Base-by-base conservation (phyloP, 192 early-diverging fungal species). In the Coemansia sp. region DNA sequence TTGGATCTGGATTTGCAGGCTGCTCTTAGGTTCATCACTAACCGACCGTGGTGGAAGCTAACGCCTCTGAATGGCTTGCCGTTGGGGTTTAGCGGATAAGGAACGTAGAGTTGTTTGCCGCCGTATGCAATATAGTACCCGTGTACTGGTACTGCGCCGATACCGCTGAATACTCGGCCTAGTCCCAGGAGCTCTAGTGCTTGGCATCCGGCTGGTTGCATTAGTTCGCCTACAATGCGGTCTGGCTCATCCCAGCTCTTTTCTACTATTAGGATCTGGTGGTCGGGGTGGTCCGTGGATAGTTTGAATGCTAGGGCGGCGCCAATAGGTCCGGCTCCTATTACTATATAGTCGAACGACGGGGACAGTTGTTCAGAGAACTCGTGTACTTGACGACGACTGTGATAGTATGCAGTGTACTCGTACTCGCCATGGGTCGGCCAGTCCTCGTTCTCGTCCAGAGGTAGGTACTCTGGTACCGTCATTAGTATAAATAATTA, bases 201-300 rank as follows among this genome's bases (percentile, higher is more conserved):
- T 68, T 89, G 86, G 59, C 93, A 87, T 60, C 97, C 97, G 9
- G 95, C 91, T 16, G 97, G 97, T 78, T 99, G 97, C 77, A 99
- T 84, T 35, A 98, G 81, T 77, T 99, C 97, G 33, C 97, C 97
- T 23, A 99, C 97, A 67, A 99, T 98, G 47, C 97, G 92, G 82
- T 99, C 95, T 3, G 97, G 97, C 75, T 98, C 93, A 66, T 57
- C 85, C 87, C 95, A 88, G 76, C 94, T 96, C 67, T 96, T 86
- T 73, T 99, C 97, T 65, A 87, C 63, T 21, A 66, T 13, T 5
- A 82, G 58, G 46, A 84, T 64, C 23, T 83, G 86, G 76, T 50
- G 91, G 64, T 11, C 90, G 59, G 92, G 88, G 23, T 89, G 89
- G 63, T 92, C 86, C 37, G 67, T 72, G 6, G 89, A 94, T 60